Evolutionary conservation across 1,139 yeast species (phyloP), one percentile per base, ranked within the genome.

Genomic region (Hansenula sp.): DNA sequence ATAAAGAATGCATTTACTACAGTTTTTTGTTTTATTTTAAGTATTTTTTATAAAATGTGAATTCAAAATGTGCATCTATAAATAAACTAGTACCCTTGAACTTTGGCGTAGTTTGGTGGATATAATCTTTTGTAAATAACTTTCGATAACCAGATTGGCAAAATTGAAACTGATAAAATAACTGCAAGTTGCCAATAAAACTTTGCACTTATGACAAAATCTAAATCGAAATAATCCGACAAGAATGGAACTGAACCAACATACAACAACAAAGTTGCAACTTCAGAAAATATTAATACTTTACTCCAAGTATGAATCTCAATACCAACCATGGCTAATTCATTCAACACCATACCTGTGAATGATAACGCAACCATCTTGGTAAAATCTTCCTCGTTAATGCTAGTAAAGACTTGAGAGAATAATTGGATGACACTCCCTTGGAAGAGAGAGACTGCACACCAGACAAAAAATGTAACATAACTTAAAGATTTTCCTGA

Each of bases 41-140:
- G 16, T 26, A 9, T 4, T 26, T n/a, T 13, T 24, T 24, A 24
- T 10, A 24, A 24, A 24, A n/a, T n/a, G n/a, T n/a, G n/a, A n/a
- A n/a, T n/a, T n/a, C n/a, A n/a, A 21, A 21, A 21, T 9, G 24
- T 21, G 24, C 24, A n/a, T n/a, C n/a, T n/a, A n/a, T n/a, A n/a
- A n/a, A n/a, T n/a, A 24, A 24, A 24, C 13, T 46, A 63, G 30
- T 65, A 79, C 47, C 82, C 94, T 61, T 87, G 97, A 37, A 92
- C 97, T 60, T 92, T 92, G n/a, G 97, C 97, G 62, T 94, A 92
- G 58, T 86, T 89, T 31, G 98, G 98, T 9, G 98, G 98, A 50
- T 89, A 77, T 43, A 94, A 62, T 50, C 71, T 78, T 47, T 96
- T 73, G 56, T 82, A 79, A 22, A 90, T 66, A 7, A 86, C 72